Percentiles rank a stretch among this genome's conserved stretches.
phyloP scores from a whole-genome alignment of 2,329 filamentous ascomycete species.

The Coleophoma eucalyptorum region DNA sequence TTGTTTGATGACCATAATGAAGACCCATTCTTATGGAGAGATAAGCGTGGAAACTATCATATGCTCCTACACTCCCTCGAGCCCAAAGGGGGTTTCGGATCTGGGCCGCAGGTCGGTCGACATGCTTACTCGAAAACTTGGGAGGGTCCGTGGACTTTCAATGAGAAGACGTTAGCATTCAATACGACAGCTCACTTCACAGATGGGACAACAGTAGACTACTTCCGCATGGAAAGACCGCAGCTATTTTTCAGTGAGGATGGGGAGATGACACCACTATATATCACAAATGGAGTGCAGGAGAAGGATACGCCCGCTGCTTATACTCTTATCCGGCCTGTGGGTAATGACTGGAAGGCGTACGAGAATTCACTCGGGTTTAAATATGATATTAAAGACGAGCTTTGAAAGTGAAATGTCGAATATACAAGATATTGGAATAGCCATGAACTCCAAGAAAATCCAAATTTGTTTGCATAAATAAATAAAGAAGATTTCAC shows the following conservation, averaged over 20 bases:
- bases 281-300: conserved; percentile 43
- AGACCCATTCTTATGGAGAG: conserved; percentile 31
- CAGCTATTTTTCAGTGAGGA: conserved; percentile 45
- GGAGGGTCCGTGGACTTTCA: conserved; percentile 28
- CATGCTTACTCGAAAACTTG: conserved; percentile 28
- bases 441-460: too few species aligned
- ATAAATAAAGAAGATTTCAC: too few species aligned
- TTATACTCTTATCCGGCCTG: conserved; percentile 39
- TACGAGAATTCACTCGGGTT: too few species aligned
- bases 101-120: conserved; percentile 28
- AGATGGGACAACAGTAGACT: conserved; percentile 34
- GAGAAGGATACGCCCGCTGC: conserved; percentile 28
- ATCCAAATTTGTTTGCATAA: too few species aligned
- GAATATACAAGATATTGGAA: too few species aligned
- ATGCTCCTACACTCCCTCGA: conserved; percentile 30
- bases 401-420: too few species aligned
- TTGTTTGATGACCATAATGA: conserved; percentile 16
- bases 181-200: conserved; percentile 26
- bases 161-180: conserved; percentile 25
- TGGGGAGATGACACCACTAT: conserved; percentile 40
- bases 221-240: conserved; percentile 41
- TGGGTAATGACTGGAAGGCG: too few species aligned
- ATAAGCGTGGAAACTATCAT: conserved; percentile 31
- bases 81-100: conserved; percentile 19
- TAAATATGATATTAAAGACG: too few species aligned